Conservation (phyloP, 2,329 filamentous ascomycete species). For the Nemania sp. region DNA sequence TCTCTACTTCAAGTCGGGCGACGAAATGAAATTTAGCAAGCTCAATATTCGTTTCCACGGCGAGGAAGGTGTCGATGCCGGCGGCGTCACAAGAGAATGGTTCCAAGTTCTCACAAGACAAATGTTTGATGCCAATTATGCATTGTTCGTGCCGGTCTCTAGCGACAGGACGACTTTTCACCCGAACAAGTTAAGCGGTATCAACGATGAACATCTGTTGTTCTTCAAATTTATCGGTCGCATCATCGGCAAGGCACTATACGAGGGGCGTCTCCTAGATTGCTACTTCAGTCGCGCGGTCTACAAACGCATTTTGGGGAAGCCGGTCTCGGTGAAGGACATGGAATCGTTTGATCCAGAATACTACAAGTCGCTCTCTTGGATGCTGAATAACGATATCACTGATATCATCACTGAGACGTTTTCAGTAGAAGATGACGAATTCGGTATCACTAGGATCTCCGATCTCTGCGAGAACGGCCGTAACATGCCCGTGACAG, state of each 20-base stretch:
- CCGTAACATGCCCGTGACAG: constrained; percentile 88
- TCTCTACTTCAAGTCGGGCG: constrained; percentile 94
- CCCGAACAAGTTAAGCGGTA: constrained; percentile 87
- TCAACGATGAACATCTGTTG: constrained; percentile 93
- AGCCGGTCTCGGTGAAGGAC: constrained; percentile 94
- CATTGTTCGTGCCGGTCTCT: constrained; percentile 92
- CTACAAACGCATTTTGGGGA: constrained; percentile 96
- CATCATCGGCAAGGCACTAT: constrained; percentile 96
- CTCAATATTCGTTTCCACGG: constrained; percentile 96
- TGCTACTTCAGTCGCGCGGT: constrained; percentile 99
- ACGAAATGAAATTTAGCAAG: constrained; percentile 99
- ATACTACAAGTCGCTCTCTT: constrained; percentile 97
- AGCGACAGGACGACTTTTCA: constrained; percentile 98
- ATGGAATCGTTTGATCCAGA: constrained; percentile 99
- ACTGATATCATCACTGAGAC: constrained; percentile 97
- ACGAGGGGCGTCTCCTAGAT: constrained; percentile 92
- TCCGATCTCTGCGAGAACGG: constrained; percentile 87
- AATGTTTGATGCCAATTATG: constrained; percentile 99
- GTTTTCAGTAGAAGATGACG: constrained; percentile 91
- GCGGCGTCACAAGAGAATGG: constrained; percentile 97
- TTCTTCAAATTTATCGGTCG: constrained; percentile 99
- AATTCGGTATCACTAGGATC: constrained; percentile 85
- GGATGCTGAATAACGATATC: constrained; percentile 99
- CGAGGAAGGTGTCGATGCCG: constrained; percentile 96
- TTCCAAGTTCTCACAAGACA: constrained; percentile 96